Base-by-base conservation (phyloP, 495 filamentous ascomycete genomes). In the Neurospora pannonica region DNA sequence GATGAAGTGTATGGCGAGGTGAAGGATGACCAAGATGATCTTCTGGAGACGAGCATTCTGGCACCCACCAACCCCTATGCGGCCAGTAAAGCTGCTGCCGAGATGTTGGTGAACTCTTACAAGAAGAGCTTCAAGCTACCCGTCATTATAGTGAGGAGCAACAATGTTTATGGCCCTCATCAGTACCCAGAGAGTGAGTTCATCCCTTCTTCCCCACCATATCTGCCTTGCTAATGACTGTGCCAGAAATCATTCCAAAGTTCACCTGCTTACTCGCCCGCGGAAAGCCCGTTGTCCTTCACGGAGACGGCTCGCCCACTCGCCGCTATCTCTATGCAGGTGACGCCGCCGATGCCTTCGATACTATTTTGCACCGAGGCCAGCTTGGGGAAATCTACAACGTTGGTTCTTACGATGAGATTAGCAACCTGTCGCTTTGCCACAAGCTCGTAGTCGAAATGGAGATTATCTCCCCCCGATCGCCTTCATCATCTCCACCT, bases 1-100 rank as follows among this genome's bases (percentile, higher is more conserved):
- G 92, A 94, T 81, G 92, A 94, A 78, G 92, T 93, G 5, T 94
- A 93, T 77, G 92, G 92, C 70, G 92, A 93, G 79, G 90, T 91
- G 28, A 85, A 86, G 42, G 87, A 87, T 62, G 90, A 86, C 39
- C 87, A 86, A 4, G 88, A 88, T 46, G 90, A 92, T 76, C 80
- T 91, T 72, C 79, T 87, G 5, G 91, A 92, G 80, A 85, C 84
- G 34, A 88, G 87, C 75, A 85, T 90, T 60, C 83, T 93, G 17
- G 86, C 87, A 2, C 92, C 92, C 0, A 93, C 91, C 36, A 94
- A 94, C 77, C 92, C 92, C 31, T 94, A 94, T 75, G 89, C 91
- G 10, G 92, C 91, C 2, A 90, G 87, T 80, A 94, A 94, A 79
- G 92, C 92, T 0, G 92, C 92, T 2, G 92, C 92, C 21, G 92